phyloP scores from a whole-genome alignment of 148 eudicot species.

The Vaccinium corymbosum region DNA sequence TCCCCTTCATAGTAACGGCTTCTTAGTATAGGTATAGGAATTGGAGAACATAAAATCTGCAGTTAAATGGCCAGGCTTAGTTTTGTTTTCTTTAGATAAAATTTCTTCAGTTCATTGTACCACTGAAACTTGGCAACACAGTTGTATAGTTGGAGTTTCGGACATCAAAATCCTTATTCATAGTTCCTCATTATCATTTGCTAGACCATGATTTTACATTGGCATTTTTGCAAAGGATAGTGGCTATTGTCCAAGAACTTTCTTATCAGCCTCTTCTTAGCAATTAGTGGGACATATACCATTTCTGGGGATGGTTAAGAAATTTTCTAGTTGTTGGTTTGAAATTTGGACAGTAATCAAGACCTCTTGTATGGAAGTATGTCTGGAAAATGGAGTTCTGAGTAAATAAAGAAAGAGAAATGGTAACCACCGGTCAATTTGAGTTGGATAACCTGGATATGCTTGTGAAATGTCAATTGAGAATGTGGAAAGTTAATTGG shows the following conservation, averaged over 20 bases:
- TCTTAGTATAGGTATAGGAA: background rate
- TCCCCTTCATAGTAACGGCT: background rate
- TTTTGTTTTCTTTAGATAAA: background rate
- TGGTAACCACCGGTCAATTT: background rate
- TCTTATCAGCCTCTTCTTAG: background rate
- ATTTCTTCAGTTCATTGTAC: background rate
- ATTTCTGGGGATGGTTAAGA: background rate
- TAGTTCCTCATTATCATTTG: background rate
- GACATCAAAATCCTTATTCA: background rate
- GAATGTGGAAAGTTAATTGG: background rate
- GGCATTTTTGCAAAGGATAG: background rate
- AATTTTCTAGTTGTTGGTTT: background rate
- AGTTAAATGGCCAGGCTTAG: background rate
- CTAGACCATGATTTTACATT: background rate
- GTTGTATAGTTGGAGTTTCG: constrained; percentile 5
- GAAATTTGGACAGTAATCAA: background rate
- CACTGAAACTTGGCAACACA: background rate
- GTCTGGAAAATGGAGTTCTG: background rate
- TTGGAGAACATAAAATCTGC: background rate
- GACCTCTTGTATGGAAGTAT: background rate
- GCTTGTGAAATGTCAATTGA: background rate
- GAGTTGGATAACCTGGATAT: background rate
- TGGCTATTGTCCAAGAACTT: background rate
- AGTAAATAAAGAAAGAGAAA: background rate
- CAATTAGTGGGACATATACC: background rate